phyloP scores from a whole-genome alignment of 495 filamentous ascomycete genomes.

The Aspergillus saccharolyticus region DNA sequence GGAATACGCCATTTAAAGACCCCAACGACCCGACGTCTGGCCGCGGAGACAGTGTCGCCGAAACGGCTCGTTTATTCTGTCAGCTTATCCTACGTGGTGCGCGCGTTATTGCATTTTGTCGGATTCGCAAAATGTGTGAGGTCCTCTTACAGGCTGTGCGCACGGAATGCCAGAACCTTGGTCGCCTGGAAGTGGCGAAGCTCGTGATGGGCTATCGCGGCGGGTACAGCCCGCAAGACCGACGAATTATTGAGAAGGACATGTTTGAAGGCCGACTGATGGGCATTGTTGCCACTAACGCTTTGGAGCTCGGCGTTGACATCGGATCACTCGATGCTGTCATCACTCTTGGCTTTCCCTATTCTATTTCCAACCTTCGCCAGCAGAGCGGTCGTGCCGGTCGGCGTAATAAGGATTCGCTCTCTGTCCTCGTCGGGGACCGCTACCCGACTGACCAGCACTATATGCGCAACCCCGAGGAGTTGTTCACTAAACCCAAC shows the following conservation, averaged over 20 bases:
- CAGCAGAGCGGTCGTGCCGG: slow-evolving; percentile 95
- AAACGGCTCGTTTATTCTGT: slow-evolving; percentile 85
- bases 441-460: slow-evolving; percentile 88
- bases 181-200: slow-evolving; percentile 64
- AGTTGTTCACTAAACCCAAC: slow-evolving; percentile 93
- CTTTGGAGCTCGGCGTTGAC: slow-evolving; percentile 89
- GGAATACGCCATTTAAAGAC: slow-evolving; percentile 97
- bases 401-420: slow-evolving; percentile 86
- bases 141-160: slow-evolving; percentile 74
- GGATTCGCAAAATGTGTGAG: slow-evolving; percentile 84
- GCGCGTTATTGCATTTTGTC: slow-evolving; percentile 89
- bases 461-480: slow-evolving; percentile 94
- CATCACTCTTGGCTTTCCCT: slow-evolving; percentile 89
- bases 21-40: slow-evolving; percentile 81
- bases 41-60: slow-evolving; percentile 72
- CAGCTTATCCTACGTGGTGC: slow-evolving; percentile 86
- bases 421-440: slow-evolving; percentile 90
- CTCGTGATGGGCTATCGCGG: slow-evolving; percentile 95
- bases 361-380: slow-evolving; percentile 86
- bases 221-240: slow-evolving; percentile 92
- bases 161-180: slow-evolving; percentile 65
- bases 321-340: slow-evolving; percentile 95
- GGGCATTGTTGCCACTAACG: slow-evolving; percentile 90
- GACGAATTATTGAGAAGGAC: slow-evolving; percentile 83
- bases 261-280: slow-evolving; percentile 96